Evolutionary conservation across 208 protist species (phyloP), one percentile per base, ranked within the genome.

Genomic region (Acanthamoeba triangularis): DNA sequence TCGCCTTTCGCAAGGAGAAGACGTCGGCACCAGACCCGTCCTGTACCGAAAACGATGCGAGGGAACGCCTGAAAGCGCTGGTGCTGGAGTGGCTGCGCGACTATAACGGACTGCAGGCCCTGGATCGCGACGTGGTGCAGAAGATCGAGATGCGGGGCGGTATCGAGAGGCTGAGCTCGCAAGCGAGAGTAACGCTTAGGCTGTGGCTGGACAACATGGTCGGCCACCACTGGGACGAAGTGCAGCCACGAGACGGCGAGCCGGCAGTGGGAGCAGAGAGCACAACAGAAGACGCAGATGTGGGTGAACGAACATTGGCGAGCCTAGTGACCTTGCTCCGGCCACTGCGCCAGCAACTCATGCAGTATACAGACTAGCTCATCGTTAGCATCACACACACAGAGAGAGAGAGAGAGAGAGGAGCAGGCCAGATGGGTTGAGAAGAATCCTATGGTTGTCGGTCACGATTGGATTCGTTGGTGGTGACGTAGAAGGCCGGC

Each of bases 401-500:
- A 59, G 13, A n/a, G n/a, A n/a, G n/a, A n/a, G 49, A n/a, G n/a
- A n/a, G n/a, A n/a, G n/a, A n/a, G 23, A 65, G 25, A n/a, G 59
- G 30, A 7, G 20, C 11, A 33, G 8, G 28, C 25, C 25, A 7
- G 20, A 16, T 63, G 23, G 56, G 20, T 63, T n/a, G 52, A 59
- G 16, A 23, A 6, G 14, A 0, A 11, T 10, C 13, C 25, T 67
- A 30, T 67, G 65, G 65, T 8, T 23, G 23, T 65, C 59, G 59
- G 20, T n/a, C 23, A 23, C 7, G 59, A 10, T 76, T 41, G 14
- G 0, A 33, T 41, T 76, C 67, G 41, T 41, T 52, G 41, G 37
- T 52, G 72, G 72, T 82, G 72, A 82, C 72, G 41, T 82, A 82
- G 37, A 82, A 82, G 72, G 7, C 72, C 41, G 72, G 72, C 72